Base-by-base conservation (phyloP, 805 yeast genomes). In the Wickerhamomyces rabaulensis region DNA sequence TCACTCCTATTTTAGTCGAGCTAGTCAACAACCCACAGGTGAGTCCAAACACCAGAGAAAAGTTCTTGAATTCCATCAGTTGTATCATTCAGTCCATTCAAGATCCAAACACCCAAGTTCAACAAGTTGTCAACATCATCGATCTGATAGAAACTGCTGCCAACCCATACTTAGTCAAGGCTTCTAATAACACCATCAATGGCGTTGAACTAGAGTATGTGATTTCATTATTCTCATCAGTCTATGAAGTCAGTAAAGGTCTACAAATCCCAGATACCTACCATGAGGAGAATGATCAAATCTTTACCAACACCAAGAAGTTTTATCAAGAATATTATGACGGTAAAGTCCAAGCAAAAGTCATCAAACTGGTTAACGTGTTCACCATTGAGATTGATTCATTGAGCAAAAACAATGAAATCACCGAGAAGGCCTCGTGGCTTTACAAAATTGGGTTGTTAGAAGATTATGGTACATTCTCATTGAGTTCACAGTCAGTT, bases 231-330 rank as follows among this genome's bases (percentile, higher is more conserved):
- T 62, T 87, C 22, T 66, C 76, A 13, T 85, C 89, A 57, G 62
- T 89, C 0, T 73, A 74, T n/a, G 87, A 84, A 44, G 67, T 88
- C 4, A 94, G 89, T 0, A 83, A 81, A 46, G 88, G 90, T 0
- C 63, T 84, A 57, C 78, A 78, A 42, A 63, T 76, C 2, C 82
- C 87, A 0, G 80, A 73, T 36, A 88, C 82, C 21, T 66, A 69
- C 41, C 61, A 68, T 56, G 52, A 59, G 9, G 58, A 62, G 7
- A 61, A 66, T 39, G 56, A 57, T 7, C 44, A 42, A 17, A 44
- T 47, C 40, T 51, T 56, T 26, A 57, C 55, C 29, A 50, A 43
- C 16, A 43, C 56, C 29, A 50, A 52, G 21, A 54, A 58, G 42
- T 62, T 67, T n/a, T 64, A 63, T 22, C 27, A 33, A 20, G 40